Evolutionary conservation across 2,329 filamentous ascomycete genomes (phyloP).

Genomic region (Cryphonectria parasitica): DNA sequence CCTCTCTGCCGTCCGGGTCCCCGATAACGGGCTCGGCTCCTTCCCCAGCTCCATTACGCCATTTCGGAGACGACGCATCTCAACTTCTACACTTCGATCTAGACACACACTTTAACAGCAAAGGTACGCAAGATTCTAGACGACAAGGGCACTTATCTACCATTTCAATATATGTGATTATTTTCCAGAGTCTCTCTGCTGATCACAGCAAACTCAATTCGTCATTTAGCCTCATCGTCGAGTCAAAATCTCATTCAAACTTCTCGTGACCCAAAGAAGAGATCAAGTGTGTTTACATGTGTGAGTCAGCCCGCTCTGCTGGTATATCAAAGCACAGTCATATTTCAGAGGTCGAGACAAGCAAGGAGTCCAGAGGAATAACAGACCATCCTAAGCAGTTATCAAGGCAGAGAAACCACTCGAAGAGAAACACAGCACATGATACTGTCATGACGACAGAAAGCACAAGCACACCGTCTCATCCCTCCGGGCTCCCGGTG

Average conservation of each 20-base stretch:
- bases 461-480: constrained; percentile 8
- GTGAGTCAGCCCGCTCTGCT: background rate
- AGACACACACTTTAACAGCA: background rate
- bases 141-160: background rate
- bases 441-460: constrained; percentile 3
- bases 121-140: background rate
- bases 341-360: background rate
- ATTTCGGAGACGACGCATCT: background rate
- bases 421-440: constrained; percentile 10
- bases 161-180: background rate
- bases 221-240: background rate
- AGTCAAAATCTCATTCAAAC: background rate
- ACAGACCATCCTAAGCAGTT: background rate
- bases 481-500: constrained; percentile 16
- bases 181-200: background rate
- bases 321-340: background rate
- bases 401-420: too few species aligned
- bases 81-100: background rate
- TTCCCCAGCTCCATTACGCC: background rate
- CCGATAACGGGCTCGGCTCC: constrained; percentile 14
- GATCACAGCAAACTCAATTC: background rate
- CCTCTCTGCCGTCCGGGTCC: background rate
- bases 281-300: background rate
- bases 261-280: background rate
- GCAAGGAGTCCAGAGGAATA: background rate